These are phyloP conservation scores for Phaffia tasmanica DNA, from an alignment of 768 basidiomycete species.

Conservation along the genomic window DNA sequence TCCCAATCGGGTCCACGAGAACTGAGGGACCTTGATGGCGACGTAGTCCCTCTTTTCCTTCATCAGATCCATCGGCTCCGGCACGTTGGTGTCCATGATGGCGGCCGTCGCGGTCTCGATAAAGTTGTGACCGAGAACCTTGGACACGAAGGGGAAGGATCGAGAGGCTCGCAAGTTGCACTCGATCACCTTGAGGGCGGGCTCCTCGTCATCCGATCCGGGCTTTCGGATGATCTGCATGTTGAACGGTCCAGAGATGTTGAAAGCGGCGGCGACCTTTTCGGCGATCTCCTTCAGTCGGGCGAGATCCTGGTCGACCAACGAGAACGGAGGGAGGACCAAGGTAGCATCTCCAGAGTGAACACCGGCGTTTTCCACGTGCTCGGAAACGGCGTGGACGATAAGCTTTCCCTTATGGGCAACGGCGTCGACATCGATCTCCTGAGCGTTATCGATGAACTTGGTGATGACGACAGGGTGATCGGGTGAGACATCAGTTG, in stretches of 20 bases:
- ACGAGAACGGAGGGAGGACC: conserved; percentile 85
- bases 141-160: conserved; percentile 92
- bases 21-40: conserved; percentile 94
- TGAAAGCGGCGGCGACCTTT: conserved; percentile 87
- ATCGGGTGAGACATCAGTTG: conserved; percentile 86
- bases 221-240: conserved; percentile 96
- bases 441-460: conserved; percentile 95
- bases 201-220: conserved; percentile 47
- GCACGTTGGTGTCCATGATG: conserved; percentile 73
- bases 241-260: conserved; percentile 97
- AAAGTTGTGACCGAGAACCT: conserved; percentile 94
- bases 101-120: conserved; percentile 85
- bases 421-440: conserved; percentile 96
- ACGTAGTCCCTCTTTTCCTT: conserved; percentile 75
- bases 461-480: conserved; percentile 98
- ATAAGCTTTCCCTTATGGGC: conserved; percentile 84
- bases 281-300: conserved; percentile 86
- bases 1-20: conserved; percentile 91
- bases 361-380: conserved; percentile 96
- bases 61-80: conserved; percentile 87
- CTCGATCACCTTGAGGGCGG: conserved; percentile 90
- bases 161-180: conserved; percentile 96
- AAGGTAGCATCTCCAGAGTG: conserved; percentile 98
- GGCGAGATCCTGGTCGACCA: conserved; percentile 60
- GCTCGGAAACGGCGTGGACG: conserved; percentile 92